Evolutionary conservation across 768 basidiomycete species (phyloP).

Genomic region (Ramaria sp.): DNA sequence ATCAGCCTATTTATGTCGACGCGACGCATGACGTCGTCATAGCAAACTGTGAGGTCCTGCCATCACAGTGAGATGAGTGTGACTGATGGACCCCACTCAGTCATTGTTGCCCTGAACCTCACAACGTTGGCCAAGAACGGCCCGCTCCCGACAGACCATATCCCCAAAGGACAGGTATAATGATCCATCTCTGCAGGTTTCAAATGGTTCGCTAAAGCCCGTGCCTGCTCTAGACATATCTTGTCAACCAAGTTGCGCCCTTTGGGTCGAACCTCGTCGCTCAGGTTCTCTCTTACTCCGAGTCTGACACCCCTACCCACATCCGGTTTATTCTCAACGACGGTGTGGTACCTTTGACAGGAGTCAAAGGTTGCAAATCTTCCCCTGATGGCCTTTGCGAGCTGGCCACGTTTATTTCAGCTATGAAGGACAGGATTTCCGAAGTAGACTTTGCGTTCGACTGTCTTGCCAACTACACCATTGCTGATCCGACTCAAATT

Average conservation of each 20-base stretch:
- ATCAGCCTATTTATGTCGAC: slow-evolving; percentile 72
- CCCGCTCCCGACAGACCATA: slow-evolving; percentile 65
- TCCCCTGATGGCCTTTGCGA: slow-evolving; percentile 28
- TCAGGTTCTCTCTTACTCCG: slow-evolving; percentile 52
- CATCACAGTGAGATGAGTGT: not conserved
- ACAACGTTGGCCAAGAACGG: slow-evolving; percentile 62
- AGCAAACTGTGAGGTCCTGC: slow-evolving; percentile 48
- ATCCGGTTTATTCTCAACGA: slow-evolving; percentile 86
- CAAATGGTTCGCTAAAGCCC: slow-evolving; percentile 14
- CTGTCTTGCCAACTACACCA: slow-evolving; percentile 44
- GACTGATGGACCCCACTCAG: slow-evolving; percentile 23
- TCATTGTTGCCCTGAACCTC: slow-evolving; percentile 79
- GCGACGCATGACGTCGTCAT: slow-evolving; percentile 90
- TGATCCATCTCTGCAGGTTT: slow-evolving; percentile 1
- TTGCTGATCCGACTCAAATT: slow-evolving; percentile 30
- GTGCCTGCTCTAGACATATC: slow-evolving; percentile 36
- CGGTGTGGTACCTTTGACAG: slow-evolving; percentile 70
- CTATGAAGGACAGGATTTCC: slow-evolving; percentile 53
- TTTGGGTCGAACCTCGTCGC: slow-evolving; percentile 70
- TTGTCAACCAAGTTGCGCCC: slow-evolving; percentile 65
- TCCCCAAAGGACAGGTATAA: slow-evolving; percentile 39
- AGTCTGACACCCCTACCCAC: slow-evolving; percentile 32
- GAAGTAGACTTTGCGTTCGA: slow-evolving; percentile 66
- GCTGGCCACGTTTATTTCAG: slow-evolving; percentile 49
- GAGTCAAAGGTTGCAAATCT: slow-evolving; percentile 57